Conservation (phyloP, 768 basidiomycete genomes). For the Vararia minispora region DNA sequence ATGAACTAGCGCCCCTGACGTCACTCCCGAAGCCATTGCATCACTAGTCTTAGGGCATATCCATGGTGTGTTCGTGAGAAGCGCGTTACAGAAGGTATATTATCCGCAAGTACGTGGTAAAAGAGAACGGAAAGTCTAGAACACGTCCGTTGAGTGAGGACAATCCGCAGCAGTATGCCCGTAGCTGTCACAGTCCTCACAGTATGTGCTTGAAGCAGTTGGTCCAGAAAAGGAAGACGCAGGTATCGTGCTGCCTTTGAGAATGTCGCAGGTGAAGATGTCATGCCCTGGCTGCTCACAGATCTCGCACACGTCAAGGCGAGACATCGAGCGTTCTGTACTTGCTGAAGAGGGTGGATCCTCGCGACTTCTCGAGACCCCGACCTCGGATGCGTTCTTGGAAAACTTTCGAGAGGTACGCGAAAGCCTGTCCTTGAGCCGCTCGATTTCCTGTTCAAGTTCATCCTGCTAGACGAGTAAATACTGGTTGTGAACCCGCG, state of each 20-base stretch:
- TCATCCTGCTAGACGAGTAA: slow-evolving; percentile 47
- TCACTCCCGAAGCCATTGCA: too few relatives aligned
- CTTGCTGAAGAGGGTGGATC: slow-evolving; percentile 10
- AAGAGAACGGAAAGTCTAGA: slow-evolving; percentile 30
- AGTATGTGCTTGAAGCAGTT: slow-evolving; percentile 29
- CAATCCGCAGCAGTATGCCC: slow-evolving; percentile 73
- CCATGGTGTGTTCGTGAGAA: too few relatives aligned
- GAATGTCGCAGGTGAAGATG: slow-evolving; percentile 71
- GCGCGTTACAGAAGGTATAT: too few relatives aligned
- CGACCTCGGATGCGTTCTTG: slow-evolving; percentile 25
- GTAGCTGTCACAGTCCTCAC: slow-evolving; percentile 76
- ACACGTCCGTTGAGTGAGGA: slow-evolving; percentile 80
- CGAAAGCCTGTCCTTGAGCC: slow-evolving; percentile 58
- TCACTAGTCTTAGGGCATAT: too few relatives aligned
- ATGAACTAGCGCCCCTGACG: slow-evolving; percentile 2
- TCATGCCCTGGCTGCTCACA: slow-evolving; percentile 82
- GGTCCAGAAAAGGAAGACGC: slow-evolving; percentile 16
- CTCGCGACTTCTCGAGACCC: slow-evolving; percentile 1
- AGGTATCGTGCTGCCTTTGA: slow-evolving; percentile 45
- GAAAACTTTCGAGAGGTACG: slow-evolving; percentile 50
- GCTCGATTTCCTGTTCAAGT: slow-evolving; percentile 75
- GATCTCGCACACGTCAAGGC: slow-evolving; percentile 59
- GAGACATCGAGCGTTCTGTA: slow-evolving; percentile 11
- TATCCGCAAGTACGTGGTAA: too few relatives aligned
- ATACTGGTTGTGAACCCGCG: neutral